phyloP scores from a whole-genome alignment of 2,329 filamentous ascomycete species.

The Orbilia blumenaviensis region DNA sequence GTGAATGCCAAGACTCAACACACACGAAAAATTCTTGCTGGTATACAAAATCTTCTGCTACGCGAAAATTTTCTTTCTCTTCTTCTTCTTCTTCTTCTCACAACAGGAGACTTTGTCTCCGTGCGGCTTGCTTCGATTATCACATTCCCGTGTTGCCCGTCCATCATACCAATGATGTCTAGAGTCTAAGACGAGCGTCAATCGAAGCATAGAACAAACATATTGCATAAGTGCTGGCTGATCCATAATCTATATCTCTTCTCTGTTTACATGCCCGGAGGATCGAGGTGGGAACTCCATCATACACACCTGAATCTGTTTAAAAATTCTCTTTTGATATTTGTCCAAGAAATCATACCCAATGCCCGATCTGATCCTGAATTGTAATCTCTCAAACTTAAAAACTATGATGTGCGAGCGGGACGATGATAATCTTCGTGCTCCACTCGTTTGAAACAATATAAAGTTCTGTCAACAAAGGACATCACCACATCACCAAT shows the following conservation, averaged over 20 bases:
- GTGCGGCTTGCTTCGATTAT: conserved; percentile 57
- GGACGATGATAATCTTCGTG: not conserved
- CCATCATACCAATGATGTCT: conserved; percentile 56
- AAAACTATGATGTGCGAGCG: not conserved
- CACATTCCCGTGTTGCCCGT: conserved; percentile 58
- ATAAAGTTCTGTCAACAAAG: not conserved
- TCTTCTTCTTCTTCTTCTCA: conserved; percentile 53
- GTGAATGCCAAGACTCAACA: conserved; percentile 46
- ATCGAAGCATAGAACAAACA: conserved; percentile 58
- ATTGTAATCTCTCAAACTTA: conserved; percentile 1
- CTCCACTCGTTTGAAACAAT: conserved; percentile 33
- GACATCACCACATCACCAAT: conserved; percentile 7
- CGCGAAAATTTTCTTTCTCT: conserved; percentile 32
- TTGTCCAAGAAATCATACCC: not conserved
- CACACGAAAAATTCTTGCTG: conserved; percentile 27
- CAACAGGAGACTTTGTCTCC: conserved; percentile 52
- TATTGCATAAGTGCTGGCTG: conserved; percentile 57
- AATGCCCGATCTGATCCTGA: not conserved
- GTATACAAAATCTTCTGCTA: conserved; percentile 41
- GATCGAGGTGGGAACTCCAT: conserved; percentile 53
- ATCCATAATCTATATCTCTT: conserved; percentile 49
- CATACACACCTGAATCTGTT: conserved; percentile 35
- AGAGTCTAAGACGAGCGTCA: conserved; percentile 56
- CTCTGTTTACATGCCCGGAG: conserved; percentile 51
- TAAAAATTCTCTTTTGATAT: too few species aligned